Conservation (phyloP, 768 basidiomycete species). For the Boletus sp. region DNA sequence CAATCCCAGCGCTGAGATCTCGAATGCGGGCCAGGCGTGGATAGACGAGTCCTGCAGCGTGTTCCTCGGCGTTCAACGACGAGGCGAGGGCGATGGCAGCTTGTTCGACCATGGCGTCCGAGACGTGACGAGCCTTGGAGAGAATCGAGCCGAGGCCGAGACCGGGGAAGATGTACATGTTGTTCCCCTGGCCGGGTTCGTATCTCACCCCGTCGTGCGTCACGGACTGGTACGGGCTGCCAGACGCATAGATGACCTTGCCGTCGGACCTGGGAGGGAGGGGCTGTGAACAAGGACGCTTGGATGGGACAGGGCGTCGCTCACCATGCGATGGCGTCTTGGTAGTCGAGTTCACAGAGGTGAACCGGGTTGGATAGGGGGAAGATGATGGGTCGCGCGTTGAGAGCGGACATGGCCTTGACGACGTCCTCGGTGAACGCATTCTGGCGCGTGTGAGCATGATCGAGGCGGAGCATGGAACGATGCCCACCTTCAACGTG, state of each 20-base stretch:
- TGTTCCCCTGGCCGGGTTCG: conserved; percentile 78
- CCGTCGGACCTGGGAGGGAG: conserved; percentile 56
- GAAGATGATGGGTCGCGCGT: conserved; percentile 75
- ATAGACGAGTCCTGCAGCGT: conserved; percentile 55
- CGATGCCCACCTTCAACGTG: conserved; percentile 41
- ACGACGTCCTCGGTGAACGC: conserved; percentile 69
- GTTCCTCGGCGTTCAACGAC: conserved; percentile 56
- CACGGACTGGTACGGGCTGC: conserved; percentile 62
- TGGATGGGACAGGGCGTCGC: not conserved
- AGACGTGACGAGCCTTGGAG: conserved; percentile 55
- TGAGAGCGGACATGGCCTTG: conserved; percentile 59
- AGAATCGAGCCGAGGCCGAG: conserved; percentile 65
- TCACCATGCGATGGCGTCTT: conserved; percentile 58
- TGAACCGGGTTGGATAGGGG: conserved; percentile 74
- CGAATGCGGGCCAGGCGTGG: conserved; percentile 67
- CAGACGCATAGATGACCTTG: conserved; percentile 67
- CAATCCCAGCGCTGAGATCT: conserved; percentile 62
- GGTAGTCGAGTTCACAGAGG: conserved; percentile 58
- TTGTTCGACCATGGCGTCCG: conserved; percentile 69
- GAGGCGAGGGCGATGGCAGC: conserved; percentile 60
- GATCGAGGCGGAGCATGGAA: not conserved
- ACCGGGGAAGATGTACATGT: conserved; percentile 70
- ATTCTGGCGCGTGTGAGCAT: conserved; percentile 24
- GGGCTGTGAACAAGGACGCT: not conserved
- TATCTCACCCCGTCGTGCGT: conserved; percentile 45